Conservation (phyloP, 768 basidiomycete species). For the Obba rivulosa region DNA sequence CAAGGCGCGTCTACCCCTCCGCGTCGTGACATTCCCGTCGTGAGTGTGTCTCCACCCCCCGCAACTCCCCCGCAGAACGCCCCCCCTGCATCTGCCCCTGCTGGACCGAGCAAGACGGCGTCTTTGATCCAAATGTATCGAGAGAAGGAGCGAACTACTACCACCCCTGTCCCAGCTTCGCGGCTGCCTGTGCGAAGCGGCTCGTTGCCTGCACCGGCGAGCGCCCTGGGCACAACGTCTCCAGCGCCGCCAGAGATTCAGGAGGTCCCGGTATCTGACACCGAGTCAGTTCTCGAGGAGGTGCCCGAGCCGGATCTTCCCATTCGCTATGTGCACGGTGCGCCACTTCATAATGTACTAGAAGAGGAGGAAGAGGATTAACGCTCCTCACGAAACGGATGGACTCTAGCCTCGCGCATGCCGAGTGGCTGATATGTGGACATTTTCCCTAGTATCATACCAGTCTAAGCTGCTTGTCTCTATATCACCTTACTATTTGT, state of each 20-base stretch:
- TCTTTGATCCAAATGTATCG: conserved; percentile 85
- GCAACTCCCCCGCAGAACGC: neutral
- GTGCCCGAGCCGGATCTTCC: conserved; percentile 10
- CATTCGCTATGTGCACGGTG: conserved; percentile 71
- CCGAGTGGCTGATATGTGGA: too few species aligned
- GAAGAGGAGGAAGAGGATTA: conserved; percentile 54
- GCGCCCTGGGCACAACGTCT: conserved; percentile 23
- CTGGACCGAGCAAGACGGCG: conserved; percentile 54
- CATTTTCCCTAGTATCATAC: too few species aligned
- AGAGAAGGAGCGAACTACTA: conserved; percentile 49
- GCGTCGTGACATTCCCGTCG: neutral
- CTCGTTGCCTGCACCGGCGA: conserved; percentile 11
- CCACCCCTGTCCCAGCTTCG: conserved; percentile 18
- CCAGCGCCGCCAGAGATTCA: conserved; percentile 28
- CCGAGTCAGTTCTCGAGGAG: neutral
- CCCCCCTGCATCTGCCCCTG: conserved; percentile 3
- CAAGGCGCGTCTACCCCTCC: too few species aligned
- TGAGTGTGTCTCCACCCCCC: neutral
- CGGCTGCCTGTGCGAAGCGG: conserved; percentile 30
- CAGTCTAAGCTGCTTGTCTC: too few species aligned
- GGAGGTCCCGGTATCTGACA: conserved; percentile 1
- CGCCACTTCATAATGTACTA: conserved; percentile 79
- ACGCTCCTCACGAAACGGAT: too few species aligned
- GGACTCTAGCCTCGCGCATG: too few species aligned
- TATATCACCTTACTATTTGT: too few species aligned